Conservation (phyloP, 495 filamentous ascomycete species). For the Penicillium waksmanii region DNA sequence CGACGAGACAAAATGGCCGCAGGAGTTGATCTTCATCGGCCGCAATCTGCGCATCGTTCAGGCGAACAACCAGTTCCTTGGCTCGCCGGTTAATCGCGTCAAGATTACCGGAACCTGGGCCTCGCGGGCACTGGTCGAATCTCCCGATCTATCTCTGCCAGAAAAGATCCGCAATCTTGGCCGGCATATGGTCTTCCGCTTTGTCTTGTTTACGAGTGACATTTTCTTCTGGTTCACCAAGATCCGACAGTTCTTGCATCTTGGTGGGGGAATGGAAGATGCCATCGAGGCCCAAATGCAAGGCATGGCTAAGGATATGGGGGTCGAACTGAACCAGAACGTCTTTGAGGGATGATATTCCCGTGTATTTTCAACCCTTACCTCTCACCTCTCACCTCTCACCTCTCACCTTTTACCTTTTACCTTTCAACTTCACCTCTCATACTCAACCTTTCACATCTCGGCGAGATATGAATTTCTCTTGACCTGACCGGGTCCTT, state of each 20-base stretch:
- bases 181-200: constrained; percentile 76
- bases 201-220: constrained; percentile 78
- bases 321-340: constrained; percentile 83
- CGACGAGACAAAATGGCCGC: constrained; percentile 91
- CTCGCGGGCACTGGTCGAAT: constrained; percentile 73
- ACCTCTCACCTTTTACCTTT: too few species aligned
- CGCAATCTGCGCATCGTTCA: constrained; percentile 94
- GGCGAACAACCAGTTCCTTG: constrained; percentile 80
- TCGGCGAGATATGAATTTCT: too few species aligned
- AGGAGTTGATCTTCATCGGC: constrained; percentile 92
- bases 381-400: too few species aligned
- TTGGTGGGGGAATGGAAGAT: constrained; percentile 89
- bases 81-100: constrained; percentile 90
- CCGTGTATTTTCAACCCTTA: neutral
- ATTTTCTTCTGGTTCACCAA: constrained; percentile 81
- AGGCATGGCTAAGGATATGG: constrained; percentile 85
- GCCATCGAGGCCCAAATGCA: constrained; percentile 86
- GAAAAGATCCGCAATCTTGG: constrained; percentile 62
- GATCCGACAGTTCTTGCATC: constrained; percentile 70
- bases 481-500: neutral
- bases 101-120: constrained; percentile 96
- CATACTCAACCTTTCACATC: too few species aligned
- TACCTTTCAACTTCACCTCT: too few species aligned
- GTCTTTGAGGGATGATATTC: constrained; percentile 80
- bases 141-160: constrained; percentile 57